Evolutionary conservation across 306 rosid species (phyloP).

Genomic region (Prunus mongolica): DNA sequence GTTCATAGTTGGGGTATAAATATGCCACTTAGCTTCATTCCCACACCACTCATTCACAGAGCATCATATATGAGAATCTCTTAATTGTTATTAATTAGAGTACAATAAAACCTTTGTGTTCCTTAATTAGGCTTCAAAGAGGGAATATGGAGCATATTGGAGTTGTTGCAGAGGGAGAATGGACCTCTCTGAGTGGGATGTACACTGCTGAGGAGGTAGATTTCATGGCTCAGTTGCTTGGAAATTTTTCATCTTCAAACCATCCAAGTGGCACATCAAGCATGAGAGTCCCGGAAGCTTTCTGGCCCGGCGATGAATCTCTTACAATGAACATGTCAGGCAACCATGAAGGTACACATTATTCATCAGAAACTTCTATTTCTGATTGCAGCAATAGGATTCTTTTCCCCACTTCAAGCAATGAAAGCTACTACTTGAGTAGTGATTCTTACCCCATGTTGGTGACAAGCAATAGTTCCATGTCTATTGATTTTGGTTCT

Average conservation of each 20-base stretch:
- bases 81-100: not conserved
- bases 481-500: constrained; percentile 29
- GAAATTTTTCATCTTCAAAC: not conserved
- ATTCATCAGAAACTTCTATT: constrained; percentile 30
- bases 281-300: constrained; percentile 30
- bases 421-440: constrained; percentile 21
- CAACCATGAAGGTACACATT: constrained; percentile 31
- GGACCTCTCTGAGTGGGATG: constrained; percentile 37
- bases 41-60: not conserved
- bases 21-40: constrained; percentile 3
- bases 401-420: constrained; percentile 15
- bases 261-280: constrained; percentile 6
- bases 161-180: constrained; percentile 32
- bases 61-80: not conserved
- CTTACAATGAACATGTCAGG: constrained; percentile 25
- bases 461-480: constrained; percentile 16
- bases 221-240: constrained; percentile 40
- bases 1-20: constrained; percentile 11
- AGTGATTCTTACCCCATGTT: constrained; percentile 23
- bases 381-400: constrained; percentile 12
- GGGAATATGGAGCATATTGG: constrained; percentile 34
- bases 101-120: not conserved
- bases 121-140: not conserved
- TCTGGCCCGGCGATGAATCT: constrained; percentile 41
- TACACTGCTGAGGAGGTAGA: constrained; percentile 37